Evolutionary conservation across 2,329 filamentous ascomycete species (phyloP), one percentile per base, ranked within the genome.

Genomic region (Zymoseptoria passerinii): DNA sequence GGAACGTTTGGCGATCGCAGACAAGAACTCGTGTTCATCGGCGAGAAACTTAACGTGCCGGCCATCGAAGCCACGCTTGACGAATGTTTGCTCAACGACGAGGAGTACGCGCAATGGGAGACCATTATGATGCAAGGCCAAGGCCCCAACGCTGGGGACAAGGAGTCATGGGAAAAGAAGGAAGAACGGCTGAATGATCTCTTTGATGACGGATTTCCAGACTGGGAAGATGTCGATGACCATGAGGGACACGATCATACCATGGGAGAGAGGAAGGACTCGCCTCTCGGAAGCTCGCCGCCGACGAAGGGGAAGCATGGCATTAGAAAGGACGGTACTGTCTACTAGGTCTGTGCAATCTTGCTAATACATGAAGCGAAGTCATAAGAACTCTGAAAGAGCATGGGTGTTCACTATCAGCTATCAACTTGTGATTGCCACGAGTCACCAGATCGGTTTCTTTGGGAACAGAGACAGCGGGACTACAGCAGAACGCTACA

Each of bases 21-120:
- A 1, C 86, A 90, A 68, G 87, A 90, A 69, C 69, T 90, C 6
- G 87, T 90, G 2, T 87, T 90, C 60, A 89, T 90, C 58, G 87
- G 87, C 0, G 85, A 89, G 70, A 77, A 78, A 4, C 75, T 90
- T 13, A 77, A 88, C 53, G 67, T 76, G 1, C 67, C 70, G 4
- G 77, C 74, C 0, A 73, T 90, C 16, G 80, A 78, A 23, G 72
- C 70, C 4, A 69, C 79, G 35, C 69, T 90, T 3, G 83, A 90
- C 65, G 71, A 69, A 1, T 89, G 86, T 65, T 68, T 89, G 23
- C 69, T 90, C 2, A 78, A 78, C n/a, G 81, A 86, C 20, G 69
- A 69, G 0, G 87, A 90, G 71, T 75, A 73, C 70, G 65, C 67
- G 56, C 65, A 65, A 50, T 76, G 75, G 74, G 68, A 75, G 60